A percentile compares a stretch with the other conserved stretches of the same genome.
These are phyloP conservation scores for Jimgerdemannia flammicorona DNA, from an alignment of 192 early-diverging fungal genomes.

Conservation along the genomic window DNA sequence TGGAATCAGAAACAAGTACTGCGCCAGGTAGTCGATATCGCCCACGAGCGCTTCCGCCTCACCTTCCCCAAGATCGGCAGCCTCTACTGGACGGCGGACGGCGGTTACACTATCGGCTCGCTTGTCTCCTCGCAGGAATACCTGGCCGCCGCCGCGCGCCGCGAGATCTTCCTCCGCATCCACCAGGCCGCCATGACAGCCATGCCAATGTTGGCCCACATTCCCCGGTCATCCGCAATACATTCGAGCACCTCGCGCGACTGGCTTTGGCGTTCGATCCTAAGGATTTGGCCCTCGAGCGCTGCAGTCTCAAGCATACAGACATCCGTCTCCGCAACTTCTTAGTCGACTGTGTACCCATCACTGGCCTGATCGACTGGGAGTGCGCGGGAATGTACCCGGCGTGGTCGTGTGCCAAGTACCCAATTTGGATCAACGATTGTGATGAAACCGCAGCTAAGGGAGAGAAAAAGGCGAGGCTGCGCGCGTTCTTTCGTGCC, in stretches of 20 bases:
- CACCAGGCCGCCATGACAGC: neutral
- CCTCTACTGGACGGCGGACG: neutral
- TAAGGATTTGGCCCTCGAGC: neutral
- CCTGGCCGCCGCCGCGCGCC: neutral
- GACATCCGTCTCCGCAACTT: neutral
- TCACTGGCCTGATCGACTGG: neutral
- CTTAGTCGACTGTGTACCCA: neutral
- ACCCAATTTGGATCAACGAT: too few species aligned
- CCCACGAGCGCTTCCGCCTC: neutral
- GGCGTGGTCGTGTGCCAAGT: too few species aligned
- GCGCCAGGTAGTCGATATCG: neutral
- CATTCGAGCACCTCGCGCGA: too few species aligned
- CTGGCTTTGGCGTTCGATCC: too few species aligned
- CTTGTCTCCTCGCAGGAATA: neutral
- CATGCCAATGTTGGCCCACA: too few species aligned
- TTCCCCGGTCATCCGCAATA: neutral
- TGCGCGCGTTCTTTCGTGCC: too few species aligned
- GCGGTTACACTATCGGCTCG: neutral
- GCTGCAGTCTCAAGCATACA: neutral
- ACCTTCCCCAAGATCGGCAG: conserved; percentile 1
- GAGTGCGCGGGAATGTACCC: neutral
- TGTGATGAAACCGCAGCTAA: too few species aligned
- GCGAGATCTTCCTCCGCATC: neutral
- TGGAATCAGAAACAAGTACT: conserved; percentile 5
- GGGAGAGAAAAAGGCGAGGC: too few species aligned